These are phyloP conservation scores for Podila verticillata DNA, from an alignment of 192 early-diverging fungal genomes.

Conservation along the genomic window DNA sequence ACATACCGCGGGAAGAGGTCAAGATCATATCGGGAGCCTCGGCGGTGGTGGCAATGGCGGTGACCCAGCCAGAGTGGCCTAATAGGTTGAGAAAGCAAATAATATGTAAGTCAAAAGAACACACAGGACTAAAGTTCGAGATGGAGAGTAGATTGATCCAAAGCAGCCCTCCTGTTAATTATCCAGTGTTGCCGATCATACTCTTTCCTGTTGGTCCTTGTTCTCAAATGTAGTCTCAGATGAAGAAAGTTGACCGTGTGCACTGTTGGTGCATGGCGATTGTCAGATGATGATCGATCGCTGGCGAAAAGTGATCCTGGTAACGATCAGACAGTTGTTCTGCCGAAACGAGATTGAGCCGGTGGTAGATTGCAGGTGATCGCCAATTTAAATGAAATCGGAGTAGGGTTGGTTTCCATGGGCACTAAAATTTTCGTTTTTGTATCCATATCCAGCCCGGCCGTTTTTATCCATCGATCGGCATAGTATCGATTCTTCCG, in stretches of 20 bases:
- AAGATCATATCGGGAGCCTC: constrained; percentile 97
- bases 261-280: too few relatives aligned
- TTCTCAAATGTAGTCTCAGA: too few relatives aligned
- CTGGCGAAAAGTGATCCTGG: too few relatives aligned
- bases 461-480: constrained; percentile 27
- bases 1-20: constrained; percentile 94
- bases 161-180: too few relatives aligned
- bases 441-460: not conserved
- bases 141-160: too few relatives aligned
- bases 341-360: not conserved
- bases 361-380: not conserved
- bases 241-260: too few relatives aligned
- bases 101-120: not conserved
- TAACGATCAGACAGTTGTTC: not conserved
- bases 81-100: not conserved
- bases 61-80: constrained; percentile 93
- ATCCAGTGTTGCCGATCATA: too few relatives aligned
- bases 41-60: constrained; percentile 95
- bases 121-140: not conserved
- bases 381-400: not conserved
- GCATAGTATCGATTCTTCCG: constrained; percentile 6
- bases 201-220: too few relatives aligned
- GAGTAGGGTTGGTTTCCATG: not conserved
- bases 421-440: not conserved
- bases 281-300: too few relatives aligned